Conservation (phyloP, 805 yeast species). For the Candida pseudofarinosa region DNA sequence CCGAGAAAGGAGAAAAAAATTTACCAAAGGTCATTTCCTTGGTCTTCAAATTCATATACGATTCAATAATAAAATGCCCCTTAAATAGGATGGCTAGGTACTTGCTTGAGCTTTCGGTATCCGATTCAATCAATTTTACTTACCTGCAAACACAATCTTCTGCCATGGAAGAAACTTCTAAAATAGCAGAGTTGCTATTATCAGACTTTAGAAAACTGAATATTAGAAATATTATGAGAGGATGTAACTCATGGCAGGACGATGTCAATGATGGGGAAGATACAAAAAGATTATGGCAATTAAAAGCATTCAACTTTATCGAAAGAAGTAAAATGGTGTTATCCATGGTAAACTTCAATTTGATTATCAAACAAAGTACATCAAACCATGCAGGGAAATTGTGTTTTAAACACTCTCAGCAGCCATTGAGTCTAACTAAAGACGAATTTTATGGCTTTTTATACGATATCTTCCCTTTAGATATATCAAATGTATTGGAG, state of each 20-base stretch:
- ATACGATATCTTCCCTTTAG: background rate
- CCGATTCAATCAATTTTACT: conserved; percentile 40
- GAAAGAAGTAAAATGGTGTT: conserved; percentile 26
- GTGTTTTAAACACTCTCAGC: background rate
- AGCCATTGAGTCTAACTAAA: background rate
- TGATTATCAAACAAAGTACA: conserved; percentile 17
- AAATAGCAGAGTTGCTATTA: conserved; percentile 37
- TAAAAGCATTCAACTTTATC: conserved; percentile 33
- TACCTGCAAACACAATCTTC: conserved; percentile 33
- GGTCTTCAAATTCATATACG: conserved; percentile 27
- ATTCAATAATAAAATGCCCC: conserved; percentile 10
- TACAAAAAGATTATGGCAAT: conserved; percentile 41
- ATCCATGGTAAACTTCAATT: conserved; percentile 23
- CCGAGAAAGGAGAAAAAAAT: conserved; percentile 42
- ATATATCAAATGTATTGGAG: background rate
- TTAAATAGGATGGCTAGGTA: conserved; percentile 29
- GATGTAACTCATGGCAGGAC: conserved; percentile 25
- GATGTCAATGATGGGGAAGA: conserved; percentile 7
- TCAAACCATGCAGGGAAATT: background rate
- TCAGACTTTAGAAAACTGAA: conserved; percentile 23
- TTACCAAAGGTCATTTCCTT: conserved; percentile 27
- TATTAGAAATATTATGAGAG: conserved; percentile 41
- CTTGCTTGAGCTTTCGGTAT: conserved; percentile 45
- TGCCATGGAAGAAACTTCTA: conserved; percentile 48
- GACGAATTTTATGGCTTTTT: background rate